These are phyloP conservation scores for Tulasnella sp. DNA, from an alignment of 768 basidiomycete genomes.

Conservation along the genomic window DNA sequence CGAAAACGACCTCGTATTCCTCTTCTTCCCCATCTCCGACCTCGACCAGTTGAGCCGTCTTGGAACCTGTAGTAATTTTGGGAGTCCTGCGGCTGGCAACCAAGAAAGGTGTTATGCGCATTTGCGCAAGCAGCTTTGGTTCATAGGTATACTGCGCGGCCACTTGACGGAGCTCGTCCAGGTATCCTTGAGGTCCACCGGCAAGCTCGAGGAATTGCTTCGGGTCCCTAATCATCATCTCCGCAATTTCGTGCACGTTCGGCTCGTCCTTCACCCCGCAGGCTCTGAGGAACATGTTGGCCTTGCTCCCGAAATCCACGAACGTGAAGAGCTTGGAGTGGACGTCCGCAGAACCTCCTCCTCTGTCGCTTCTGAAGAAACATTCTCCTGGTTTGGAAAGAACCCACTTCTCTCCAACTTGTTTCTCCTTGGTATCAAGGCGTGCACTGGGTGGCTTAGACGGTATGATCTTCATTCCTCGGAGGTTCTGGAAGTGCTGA, in stretches of 20 bases:
- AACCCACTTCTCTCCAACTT: not conserved
- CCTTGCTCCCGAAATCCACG: slow-evolving; percentile 73
- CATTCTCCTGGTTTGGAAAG: slow-evolving; percentile 35
- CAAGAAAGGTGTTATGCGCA: slow-evolving; percentile 63
- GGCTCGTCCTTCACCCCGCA: slow-evolving; percentile 86
- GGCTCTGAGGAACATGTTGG: slow-evolving; percentile 72
- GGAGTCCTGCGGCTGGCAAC: slow-evolving; percentile 58
- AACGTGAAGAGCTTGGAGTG: slow-evolving; percentile 79
- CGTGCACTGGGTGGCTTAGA: slow-evolving; percentile 19
- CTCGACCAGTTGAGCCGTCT: not conserved
- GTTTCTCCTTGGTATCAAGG: not conserved
- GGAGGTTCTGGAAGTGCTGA: slow-evolving; percentile 45
- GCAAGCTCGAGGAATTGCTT: slow-evolving; percentile 58
- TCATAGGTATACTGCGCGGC: slow-evolving; percentile 27
- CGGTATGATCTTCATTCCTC: slow-evolving; percentile 57
- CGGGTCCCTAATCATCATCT: slow-evolving; percentile 57
- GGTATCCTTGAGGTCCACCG: slow-evolving; percentile 56
- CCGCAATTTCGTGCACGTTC: slow-evolving; percentile 68
- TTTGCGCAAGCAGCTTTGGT: slow-evolving; percentile 51
- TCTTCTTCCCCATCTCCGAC: slow-evolving; percentile 50
- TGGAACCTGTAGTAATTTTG: slow-evolving; percentile 15
- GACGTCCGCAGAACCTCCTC: slow-evolving; percentile 32
- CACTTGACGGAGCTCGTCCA: slow-evolving; percentile 71
- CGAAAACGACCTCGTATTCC: slow-evolving; percentile 60
- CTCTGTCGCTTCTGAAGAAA: slow-evolving; percentile 43